Percentiles rank a stretch among this genome's conserved stretches.
Evolutionary conservation across 768 basidiomycete species (phyloP).

Genomic region (Dictyophora rubrovolvata): DNA sequence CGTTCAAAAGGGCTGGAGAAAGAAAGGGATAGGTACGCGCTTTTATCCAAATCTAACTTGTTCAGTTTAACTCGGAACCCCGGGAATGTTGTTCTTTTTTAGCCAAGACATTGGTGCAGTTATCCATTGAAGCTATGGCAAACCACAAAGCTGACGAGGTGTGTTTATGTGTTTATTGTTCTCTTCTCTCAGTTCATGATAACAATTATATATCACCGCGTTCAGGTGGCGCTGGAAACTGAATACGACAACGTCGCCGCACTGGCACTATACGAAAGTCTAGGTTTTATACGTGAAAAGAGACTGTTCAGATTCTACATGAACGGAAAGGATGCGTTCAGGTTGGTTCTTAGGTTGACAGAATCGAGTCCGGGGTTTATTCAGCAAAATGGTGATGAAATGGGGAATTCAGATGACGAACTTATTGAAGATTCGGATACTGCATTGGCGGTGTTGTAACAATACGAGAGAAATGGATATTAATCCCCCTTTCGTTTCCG

Average conservation of each 20-base stretch:
- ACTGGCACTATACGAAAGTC: constrained; percentile 76
- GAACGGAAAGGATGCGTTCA: constrained; percentile 93
- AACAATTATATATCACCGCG: neutral
- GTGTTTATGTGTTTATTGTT: too few species aligned
- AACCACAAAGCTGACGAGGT: constrained; percentile 80
- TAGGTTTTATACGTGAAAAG: constrained; percentile 95
- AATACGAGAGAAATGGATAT: too few species aligned
- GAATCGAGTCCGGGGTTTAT: constrained; percentile 12
- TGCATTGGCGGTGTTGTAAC: too few species aligned
- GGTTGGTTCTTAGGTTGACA: constrained; percentile 60
- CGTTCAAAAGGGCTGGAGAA: constrained; percentile 72
- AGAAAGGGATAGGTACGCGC: constrained; percentile 82
- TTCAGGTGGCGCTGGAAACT: constrained; percentile 90
- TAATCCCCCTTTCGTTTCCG: too few species aligned
- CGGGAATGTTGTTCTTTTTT: constrained; percentile 14
- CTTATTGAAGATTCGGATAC: too few species aligned
- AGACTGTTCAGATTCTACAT: constrained; percentile 91
- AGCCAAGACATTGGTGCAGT: constrained; percentile 80
- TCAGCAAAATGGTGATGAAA: too few species aligned
- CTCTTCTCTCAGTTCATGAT: constrained; percentile 1
- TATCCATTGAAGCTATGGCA: constrained; percentile 81
- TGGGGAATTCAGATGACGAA: too few species aligned
- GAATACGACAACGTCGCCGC: constrained; percentile 90
- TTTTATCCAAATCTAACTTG: too few species aligned
- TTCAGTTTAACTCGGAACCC: too few species aligned